Conservation (phyloP, 129 eudicot species). For the Oenanthe sinensis region DNA sequence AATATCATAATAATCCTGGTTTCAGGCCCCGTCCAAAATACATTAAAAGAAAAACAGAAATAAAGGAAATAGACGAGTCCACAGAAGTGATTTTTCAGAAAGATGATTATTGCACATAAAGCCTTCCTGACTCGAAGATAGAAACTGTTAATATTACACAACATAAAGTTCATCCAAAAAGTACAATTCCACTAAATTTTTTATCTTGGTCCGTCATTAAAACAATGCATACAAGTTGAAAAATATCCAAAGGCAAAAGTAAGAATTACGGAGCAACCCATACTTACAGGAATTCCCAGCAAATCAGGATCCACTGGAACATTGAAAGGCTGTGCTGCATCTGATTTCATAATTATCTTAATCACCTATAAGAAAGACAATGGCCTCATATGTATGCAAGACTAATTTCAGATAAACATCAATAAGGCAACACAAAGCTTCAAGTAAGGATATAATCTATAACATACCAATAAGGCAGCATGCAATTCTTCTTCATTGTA, state of each 20-base stretch:
- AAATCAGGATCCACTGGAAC: conserved; percentile 76
- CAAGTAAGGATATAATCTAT: neutral
- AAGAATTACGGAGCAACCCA: neutral
- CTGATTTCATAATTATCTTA: conserved; percentile 89
- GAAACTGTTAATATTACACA: neutral
- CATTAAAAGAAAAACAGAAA: conserved; percentile 18
- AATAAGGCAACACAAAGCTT: neutral
- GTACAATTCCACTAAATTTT: neutral
- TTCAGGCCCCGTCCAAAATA: conserved; percentile 37
- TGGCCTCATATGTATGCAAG: neutral
- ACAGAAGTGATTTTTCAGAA: neutral
- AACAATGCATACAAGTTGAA: neutral
- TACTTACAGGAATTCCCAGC: conserved; percentile 89
- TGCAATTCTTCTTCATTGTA: conserved; percentile 49
- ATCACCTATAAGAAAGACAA: conserved; percentile 40
- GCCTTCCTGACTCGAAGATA: conserved; percentile 25
- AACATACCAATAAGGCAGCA: conserved; percentile 53
- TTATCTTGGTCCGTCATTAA: neutral
- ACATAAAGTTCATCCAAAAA: neutral
- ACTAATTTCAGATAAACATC: conserved; percentile 30
- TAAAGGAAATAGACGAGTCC: conserved; percentile 11
- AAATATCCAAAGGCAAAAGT: neutral
- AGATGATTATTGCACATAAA: conserved; percentile 75
- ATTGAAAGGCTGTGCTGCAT: conserved; percentile 92
- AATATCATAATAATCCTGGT: conserved; percentile 89